These are phyloP conservation scores for Exophiala viscosa DNA, from an alignment of 2,329 filamentous ascomycete species.

Conservation along the genomic window DNA sequence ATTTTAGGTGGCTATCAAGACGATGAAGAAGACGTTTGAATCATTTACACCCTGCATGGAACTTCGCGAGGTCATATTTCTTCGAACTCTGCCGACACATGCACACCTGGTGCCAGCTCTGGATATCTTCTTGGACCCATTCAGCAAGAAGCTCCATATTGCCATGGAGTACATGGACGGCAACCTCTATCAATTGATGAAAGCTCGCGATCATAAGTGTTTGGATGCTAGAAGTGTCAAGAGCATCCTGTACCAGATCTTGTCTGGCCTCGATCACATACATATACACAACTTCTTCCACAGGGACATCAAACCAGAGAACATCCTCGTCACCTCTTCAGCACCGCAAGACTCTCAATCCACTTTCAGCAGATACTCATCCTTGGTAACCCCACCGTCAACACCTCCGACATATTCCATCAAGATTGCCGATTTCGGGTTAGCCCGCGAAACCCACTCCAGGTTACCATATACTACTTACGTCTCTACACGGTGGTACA, in stretches of 20 bases:
- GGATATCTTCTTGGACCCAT: conserved; percentile 96
- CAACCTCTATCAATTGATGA: conserved; percentile 98
- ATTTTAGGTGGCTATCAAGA: conserved; percentile 89
- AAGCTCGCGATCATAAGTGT: conserved; percentile 90
- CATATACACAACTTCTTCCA: conserved; percentile 98
- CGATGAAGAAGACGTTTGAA: conserved; percentile 99
- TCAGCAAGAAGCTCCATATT: conserved; percentile 94
- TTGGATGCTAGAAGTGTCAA: conserved; percentile 90
- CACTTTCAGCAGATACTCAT: conserved; percentile 88
- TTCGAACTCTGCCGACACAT: conserved; percentile 82
- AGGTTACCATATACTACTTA: conserved; percentile 97
- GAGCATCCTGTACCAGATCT: conserved; percentile 95
- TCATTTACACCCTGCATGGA: conserved; percentile 87
- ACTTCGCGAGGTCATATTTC: conserved; percentile 92
- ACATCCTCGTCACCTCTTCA: conserved; percentile 93
- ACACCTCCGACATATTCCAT: conserved; percentile 92
- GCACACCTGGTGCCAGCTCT: conserved; percentile 92
- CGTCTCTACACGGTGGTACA: conserved; percentile 94
- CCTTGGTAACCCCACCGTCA: conserved; percentile 87
- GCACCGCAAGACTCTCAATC: conserved; percentile 75
- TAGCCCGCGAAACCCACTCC: conserved; percentile 95
- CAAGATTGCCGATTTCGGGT: conserved; percentile 96
- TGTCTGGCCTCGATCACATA: conserved; percentile 93
- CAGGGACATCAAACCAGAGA: conserved; percentile 98
- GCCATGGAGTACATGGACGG: conserved; percentile 99